These are phyloP conservation scores for Saprolegnia parasitica DNA, from an alignment of 352 stramenopile species.

Conservation along the genomic window DNA sequence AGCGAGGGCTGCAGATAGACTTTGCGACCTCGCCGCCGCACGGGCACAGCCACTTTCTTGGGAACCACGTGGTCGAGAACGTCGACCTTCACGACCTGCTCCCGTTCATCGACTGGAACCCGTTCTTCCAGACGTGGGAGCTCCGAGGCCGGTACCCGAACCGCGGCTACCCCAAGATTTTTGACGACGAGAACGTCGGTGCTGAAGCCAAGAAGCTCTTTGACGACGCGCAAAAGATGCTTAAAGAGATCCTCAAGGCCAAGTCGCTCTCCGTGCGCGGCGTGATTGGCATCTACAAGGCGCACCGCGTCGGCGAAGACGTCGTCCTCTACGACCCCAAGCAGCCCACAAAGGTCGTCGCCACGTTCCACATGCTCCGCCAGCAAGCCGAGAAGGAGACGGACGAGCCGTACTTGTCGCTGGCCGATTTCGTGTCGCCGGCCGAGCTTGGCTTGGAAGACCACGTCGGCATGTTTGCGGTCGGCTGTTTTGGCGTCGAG, in stretches of 20 bases:
- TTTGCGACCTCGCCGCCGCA: slow-evolving; percentile 84
- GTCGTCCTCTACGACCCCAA: slow-evolving; percentile 91
- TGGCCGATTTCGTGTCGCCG: slow-evolving; percentile 93
- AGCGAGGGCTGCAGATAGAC: slow-evolving; percentile 87
- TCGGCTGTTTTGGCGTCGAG: slow-evolving; percentile 95
- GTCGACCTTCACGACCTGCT: slow-evolving; percentile 85
- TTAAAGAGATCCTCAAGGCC: slow-evolving; percentile 92
- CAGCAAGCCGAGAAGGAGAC: slow-evolving; percentile 97
- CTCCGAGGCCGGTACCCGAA: slow-evolving; percentile 96
- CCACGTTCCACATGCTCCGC: slow-evolving; percentile 95
- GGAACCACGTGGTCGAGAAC: slow-evolving; percentile 83
- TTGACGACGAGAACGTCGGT: slow-evolving; percentile 94
- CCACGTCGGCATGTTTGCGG: slow-evolving; percentile 94
- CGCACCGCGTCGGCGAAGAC: slow-evolving; percentile 91
- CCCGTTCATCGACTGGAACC: slow-evolving; percentile 98
- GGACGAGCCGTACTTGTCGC: slow-evolving; percentile 91
- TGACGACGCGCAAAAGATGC: slow-evolving; percentile 92
- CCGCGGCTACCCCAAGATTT: slow-evolving; percentile 97
- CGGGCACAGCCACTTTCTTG: slow-evolving; percentile 77
- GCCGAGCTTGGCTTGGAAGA: slow-evolving; percentile 56
- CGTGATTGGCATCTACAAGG: slow-evolving; percentile 94
- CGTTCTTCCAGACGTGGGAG: slow-evolving; percentile 99
- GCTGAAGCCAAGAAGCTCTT: slow-evolving; percentile 95
- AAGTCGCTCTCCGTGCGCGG: slow-evolving; percentile 89
- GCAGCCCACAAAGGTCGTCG: slow-evolving; percentile 56